Conservation (phyloP, 768 basidiomycete genomes). For the Phanerochaete carnosa region DNA sequence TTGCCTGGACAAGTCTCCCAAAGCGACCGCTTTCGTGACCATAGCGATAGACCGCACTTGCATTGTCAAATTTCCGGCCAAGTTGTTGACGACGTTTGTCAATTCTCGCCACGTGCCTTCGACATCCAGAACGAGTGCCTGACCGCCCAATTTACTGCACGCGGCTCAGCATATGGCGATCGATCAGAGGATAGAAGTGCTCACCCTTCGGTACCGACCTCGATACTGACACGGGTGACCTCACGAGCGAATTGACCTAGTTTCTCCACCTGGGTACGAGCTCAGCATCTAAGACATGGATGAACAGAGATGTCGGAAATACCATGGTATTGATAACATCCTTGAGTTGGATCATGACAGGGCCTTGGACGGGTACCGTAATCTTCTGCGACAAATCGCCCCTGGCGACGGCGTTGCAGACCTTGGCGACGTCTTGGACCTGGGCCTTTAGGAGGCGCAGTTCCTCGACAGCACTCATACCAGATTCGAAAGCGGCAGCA, state of each 20-base stretch:
- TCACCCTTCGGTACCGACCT: slow-evolving; percentile 72
- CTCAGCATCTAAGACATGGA: slow-evolving; percentile 1
- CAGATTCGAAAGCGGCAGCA: slow-evolving; percentile 53
- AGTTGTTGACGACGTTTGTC: slow-evolving; percentile 79
- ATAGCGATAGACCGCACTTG: slow-evolving; percentile 56
- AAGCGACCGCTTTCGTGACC: slow-evolving; percentile 75
- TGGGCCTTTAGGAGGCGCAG: slow-evolving; percentile 78
- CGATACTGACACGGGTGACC: slow-evolving; percentile 81
- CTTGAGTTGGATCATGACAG: slow-evolving; percentile 33
- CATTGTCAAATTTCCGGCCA: slow-evolving; percentile 72
- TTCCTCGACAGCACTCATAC: slow-evolving; percentile 73
- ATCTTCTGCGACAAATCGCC: slow-evolving; percentile 54
- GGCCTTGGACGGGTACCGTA: slow-evolving; percentile 50
- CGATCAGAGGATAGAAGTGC: slow-evolving; percentile 5
- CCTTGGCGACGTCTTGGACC: slow-evolving; percentile 50
- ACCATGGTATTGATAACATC: slow-evolving; percentile 33
- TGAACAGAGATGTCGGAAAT: slow-evolving; percentile 15
- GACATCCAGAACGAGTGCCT: slow-evolving; percentile 82
- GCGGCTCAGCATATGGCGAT: slow-evolving; percentile 17
- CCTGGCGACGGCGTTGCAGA: slow-evolving; percentile 41
- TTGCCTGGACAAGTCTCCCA: slow-evolving; percentile 85
- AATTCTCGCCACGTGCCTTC: slow-evolving; percentile 90
- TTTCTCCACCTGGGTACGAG: slow-evolving; percentile 46
- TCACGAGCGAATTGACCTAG: slow-evolving; percentile 89
- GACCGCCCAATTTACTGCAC: slow-evolving; percentile 73